These are phyloP conservation scores for Kwoniella botswanensis DNA, from an alignment of 768 basidiomycete species.

Conservation along the genomic window DNA sequence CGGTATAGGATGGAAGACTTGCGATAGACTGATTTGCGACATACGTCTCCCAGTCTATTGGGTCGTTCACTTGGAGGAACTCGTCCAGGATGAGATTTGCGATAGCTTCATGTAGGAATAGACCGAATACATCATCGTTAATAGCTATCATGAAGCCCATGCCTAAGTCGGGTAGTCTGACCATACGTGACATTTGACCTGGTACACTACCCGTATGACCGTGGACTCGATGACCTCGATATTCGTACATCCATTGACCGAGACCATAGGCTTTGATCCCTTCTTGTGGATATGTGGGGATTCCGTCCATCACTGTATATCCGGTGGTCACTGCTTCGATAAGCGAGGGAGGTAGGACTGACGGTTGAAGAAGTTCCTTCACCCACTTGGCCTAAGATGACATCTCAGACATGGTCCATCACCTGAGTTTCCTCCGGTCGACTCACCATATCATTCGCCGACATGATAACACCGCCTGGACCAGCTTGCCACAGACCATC, in stretches of 20 bases:
- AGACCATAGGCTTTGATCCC: conserved; percentile 41
- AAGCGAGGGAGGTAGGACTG: conserved; percentile 31
- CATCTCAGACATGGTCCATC: background rate
- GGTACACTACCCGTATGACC: conserved; percentile 46
- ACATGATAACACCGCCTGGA: conserved; percentile 44
- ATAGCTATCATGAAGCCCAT: conserved; percentile 41
- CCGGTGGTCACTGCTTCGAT: conserved; percentile 19
- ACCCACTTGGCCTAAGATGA: conserved; percentile 46
- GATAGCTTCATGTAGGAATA: conserved; percentile 1
- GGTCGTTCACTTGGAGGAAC: conserved; percentile 17
- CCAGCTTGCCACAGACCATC: conserved; percentile 38
- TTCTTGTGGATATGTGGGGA: conserved; percentile 13
- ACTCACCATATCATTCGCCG: conserved; percentile 46
- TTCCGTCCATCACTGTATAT: background rate
- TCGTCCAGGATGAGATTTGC: conserved; percentile 29
- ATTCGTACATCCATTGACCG: conserved; percentile 36
- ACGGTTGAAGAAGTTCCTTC: conserved; percentile 36
- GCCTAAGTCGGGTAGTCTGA: conserved; percentile 39
- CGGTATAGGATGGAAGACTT: background rate
- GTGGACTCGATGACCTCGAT: conserved; percentile 38
- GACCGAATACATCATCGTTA: conserved; percentile 39
- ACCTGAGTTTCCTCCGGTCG: background rate
- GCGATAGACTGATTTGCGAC: background rate
- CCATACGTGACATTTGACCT: conserved; percentile 38
- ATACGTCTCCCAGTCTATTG: conserved; percentile 32